A percentile compares a stretch with the other conserved stretches of the same genome.
Evolutionary conservation across 2,329 filamentous ascomycete species (phyloP).

Genomic region (Neonectria sp.): DNA sequence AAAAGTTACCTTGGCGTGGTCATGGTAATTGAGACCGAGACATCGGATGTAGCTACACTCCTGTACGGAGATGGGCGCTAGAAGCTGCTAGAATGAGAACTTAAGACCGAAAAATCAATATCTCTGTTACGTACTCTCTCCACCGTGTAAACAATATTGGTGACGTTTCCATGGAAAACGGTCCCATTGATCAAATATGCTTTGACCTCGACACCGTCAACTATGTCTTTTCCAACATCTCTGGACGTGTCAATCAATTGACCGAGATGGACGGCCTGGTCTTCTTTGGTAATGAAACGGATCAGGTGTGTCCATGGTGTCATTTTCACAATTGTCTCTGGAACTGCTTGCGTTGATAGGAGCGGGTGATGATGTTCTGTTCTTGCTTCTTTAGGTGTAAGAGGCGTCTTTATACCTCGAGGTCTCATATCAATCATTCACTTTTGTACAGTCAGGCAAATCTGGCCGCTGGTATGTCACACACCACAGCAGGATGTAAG

Average conservation of each 20-base stretch:
- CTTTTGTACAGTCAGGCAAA: no score
- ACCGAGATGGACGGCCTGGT: constrained; percentile 3
- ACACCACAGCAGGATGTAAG: no score
- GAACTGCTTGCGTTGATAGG: background rate
- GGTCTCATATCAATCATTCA: no score
- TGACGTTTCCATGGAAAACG: constrained; percentile 15
- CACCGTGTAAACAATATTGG: constrained; percentile 7
- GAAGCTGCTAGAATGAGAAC: constrained; percentile 4
- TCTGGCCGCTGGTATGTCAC: no score
- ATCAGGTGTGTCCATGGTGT: constrained; percentile 20
- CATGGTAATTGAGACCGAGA: constrained; percentile 19
- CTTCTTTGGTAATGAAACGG: constrained; percentile 15
- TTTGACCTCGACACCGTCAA: constrained; percentile 8
- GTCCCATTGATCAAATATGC: constrained; percentile 17
- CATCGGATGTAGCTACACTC: constrained; percentile 20
- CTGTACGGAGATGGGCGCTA: constrained; percentile 2
- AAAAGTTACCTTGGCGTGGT: constrained; percentile 18
- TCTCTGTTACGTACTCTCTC: constrained; percentile 6
- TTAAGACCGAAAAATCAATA: background rate
- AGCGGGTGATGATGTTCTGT: background rate
- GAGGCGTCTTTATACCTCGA: no score
- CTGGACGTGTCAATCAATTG: constrained; percentile 18
- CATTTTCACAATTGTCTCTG: constrained; percentile 10
- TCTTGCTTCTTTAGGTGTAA: no score
- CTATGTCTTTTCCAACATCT: constrained; percentile 12